Evolutionary conservation across 768 basidiomycete genomes (phyloP), one percentile per base, ranked within the genome.

Genomic region (Strobilomyces confusus): DNA sequence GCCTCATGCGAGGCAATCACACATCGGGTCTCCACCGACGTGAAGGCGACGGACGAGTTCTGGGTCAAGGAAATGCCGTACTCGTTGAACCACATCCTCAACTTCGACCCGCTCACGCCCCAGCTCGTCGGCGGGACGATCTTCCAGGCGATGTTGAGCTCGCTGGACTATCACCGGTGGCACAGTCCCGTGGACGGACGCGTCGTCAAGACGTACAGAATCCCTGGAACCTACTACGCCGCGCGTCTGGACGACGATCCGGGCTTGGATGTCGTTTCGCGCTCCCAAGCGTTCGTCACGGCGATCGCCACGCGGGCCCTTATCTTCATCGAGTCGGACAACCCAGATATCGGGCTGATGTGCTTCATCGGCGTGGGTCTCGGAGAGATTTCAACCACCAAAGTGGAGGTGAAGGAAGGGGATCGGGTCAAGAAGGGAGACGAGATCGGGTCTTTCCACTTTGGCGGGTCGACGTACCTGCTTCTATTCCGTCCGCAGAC

Each of bases 31-130:
- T 66, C 64, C 3, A 26, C 41, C 32, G 55, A 77, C 50, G 75
- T 80, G 32, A 60, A 77, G 48, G 63, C 61, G 2, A 63, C 62
- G 6, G 80, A 82, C 49, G 58, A 63, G 32, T 84, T 86, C 66
- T 86, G 81, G 82, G 59, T 84, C 64, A 86, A 86, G 62, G 80
- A 75, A 0, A 71, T 83, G 59, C 76, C 78, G 0, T 86, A 86
- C 65, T 84, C 83, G 3, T 77, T 85, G 40, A 32, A 62, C 9
- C 75, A 84, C 59, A 81, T 84, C 69, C 76, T 86, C 25, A 63
- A 73, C 43, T 62, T 72, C 36, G 75, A 81, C 54, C 58, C 70
- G 0, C 61, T 67, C 50, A 66, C 75, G 0, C 52, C 71, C 2
- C 63, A 73, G 19, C 80, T 83, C 56, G 70, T 74, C 6, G 80